Conservation (phyloP, 805 yeast species). For the Brettanomyces anomalus region DNA sequence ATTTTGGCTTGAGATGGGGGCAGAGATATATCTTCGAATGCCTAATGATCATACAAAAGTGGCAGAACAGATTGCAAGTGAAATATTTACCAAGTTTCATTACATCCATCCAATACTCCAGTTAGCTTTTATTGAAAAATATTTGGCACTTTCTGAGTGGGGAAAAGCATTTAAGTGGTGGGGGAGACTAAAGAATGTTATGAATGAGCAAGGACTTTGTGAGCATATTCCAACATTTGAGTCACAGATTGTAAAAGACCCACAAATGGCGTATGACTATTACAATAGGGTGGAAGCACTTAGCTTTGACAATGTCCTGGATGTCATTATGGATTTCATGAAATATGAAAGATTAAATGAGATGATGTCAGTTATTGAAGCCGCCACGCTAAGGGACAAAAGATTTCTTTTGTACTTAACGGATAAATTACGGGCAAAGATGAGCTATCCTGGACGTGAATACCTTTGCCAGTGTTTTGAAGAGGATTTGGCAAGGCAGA, state of each 20-base stretch:
- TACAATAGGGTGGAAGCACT: constrained; percentile 22
- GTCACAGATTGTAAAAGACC: constrained; percentile 14
- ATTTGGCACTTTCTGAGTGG: constrained; percentile 18
- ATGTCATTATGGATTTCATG: constrained; percentile 15
- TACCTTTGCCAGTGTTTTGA: constrained; percentile 11
- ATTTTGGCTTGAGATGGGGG: constrained; percentile 48
- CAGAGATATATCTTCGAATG: constrained; percentile 29
- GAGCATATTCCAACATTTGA: constrained; percentile 12
- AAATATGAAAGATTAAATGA: constrained; percentile 12
- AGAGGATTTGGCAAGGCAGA: constrained; percentile 3
- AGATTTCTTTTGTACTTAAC: constrained; percentile 13
- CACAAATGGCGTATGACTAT: constrained; percentile 17
- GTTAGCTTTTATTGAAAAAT: constrained; percentile 26
- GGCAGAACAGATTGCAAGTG: constrained; percentile 28
- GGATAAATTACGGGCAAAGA: constrained; percentile 8
- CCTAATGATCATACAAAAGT: constrained; percentile 17
- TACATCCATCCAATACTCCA: constrained; percentile 28
- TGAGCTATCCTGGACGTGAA: constrained; percentile 19
- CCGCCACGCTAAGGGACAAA: constrained; percentile 16
- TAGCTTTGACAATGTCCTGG: constrained; percentile 19
- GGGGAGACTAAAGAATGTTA: constrained; percentile 16
- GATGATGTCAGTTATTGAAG: constrained; percentile 13
- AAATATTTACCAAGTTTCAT: constrained; percentile 21
- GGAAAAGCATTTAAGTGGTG: constrained; percentile 27
- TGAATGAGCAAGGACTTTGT: constrained; percentile 20